Base-by-base conservation (phyloP, 78 protist species). In the Creolimax fragrantissima region DNA sequence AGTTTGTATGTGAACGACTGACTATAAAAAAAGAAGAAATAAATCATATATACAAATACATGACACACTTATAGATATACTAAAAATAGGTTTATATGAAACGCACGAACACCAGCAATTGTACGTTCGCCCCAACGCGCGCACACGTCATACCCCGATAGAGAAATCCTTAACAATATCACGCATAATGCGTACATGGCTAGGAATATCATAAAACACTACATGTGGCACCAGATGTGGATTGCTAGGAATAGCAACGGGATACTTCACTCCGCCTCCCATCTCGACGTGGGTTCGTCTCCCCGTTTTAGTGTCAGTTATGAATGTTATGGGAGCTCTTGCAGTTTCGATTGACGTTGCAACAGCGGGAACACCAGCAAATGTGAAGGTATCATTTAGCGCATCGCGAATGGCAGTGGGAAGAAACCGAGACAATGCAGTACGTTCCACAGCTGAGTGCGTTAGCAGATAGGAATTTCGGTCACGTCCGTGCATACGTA, bases 161-260 rank as follows among this genome's bases (percentile, higher is more conserved):
- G 74, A 17, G 24, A 58, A 58, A 24, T 58, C 74, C 74, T 58
- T 58, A 58, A 58, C 74, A 58, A 58, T 58, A 58, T 58, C 74
- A 24, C 74, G 74, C 11, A 58, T 58, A 24, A 58, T 58, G 24
- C 74, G 74, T 24, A 58, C 39, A 58, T 58, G 74, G 42, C 86
- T 83, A 5, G 86, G 86, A 41, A 86, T 86, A 45, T 42, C 45
- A 2, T 43, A 86, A 24, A 86, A 42, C 37, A 41, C 37, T 35
- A 86, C 45, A 24, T 86, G 42, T 32, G 90, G 90, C 44, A 86
- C 90, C 58, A 86, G 90, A 36, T 83, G 86, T 6, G 86, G 86
- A 11, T 11, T 83, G 7, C 44, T 83, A 5, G 86, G 86, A 36
- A 83, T 24, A 11, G 86, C 7, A 6, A 42, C 90, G 37, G 90